A percentile compares a stretch with the other conserved stretches of the same genome.
Conservation (phyloP, 208 protist genomes). For the Endotrypanum monterogeii region DNA sequence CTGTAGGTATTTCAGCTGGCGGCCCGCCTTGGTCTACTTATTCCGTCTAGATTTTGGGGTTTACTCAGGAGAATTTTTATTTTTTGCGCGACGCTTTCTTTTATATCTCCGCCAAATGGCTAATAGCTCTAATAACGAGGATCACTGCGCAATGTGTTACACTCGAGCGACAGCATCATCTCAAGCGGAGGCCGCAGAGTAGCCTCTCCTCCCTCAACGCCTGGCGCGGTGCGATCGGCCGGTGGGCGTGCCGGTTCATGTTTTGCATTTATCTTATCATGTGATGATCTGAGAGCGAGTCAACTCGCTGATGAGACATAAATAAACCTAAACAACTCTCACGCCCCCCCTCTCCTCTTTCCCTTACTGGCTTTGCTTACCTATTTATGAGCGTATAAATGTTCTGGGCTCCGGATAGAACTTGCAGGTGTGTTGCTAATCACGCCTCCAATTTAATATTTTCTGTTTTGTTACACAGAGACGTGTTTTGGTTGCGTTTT, state of each 20-base stretch:
- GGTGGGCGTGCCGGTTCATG: background rate
- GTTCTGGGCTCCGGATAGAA: background rate
- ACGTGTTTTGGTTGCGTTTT: background rate
- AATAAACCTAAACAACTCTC: background rate
- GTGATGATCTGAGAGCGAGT: background rate
- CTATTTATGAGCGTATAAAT: too few species aligned
- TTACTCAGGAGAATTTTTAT: too few species aligned
- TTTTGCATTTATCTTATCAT: too few species aligned
- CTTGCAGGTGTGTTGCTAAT: background rate
- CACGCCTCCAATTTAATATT: constrained; percentile 5
- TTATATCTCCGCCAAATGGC: too few species aligned
- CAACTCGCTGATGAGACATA: background rate
- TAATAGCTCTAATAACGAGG: too few species aligned
- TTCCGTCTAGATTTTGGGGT: too few species aligned
- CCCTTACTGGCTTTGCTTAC: background rate
- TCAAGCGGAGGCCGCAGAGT: too few species aligned
- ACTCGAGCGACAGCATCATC: background rate
- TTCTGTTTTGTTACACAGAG: background rate
- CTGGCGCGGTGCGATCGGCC: background rate
- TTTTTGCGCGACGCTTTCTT: too few species aligned
- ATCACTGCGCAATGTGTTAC: background rate
- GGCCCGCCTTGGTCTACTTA: too few species aligned
- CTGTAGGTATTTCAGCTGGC: too few species aligned
- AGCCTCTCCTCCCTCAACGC: too few species aligned
- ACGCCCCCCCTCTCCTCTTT: background rate